phyloP scores from a whole-genome alignment of 2,329 filamentous ascomycete genomes.

The Alternaria arbusti region DNA sequence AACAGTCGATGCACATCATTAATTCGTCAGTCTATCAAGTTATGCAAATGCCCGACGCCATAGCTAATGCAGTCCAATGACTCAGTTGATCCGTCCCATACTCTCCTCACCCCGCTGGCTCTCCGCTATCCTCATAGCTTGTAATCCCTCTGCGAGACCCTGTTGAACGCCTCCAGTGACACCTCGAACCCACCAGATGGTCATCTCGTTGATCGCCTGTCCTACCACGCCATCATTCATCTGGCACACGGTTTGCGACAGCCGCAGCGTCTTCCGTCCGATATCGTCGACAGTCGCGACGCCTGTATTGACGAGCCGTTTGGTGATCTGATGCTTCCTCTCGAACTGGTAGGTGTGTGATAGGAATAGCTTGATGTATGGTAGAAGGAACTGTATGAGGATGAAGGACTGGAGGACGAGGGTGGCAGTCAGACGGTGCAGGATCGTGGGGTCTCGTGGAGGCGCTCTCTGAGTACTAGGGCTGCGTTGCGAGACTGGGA shows the following conservation, averaged over 20 bases:
- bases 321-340: slow-evolving; percentile 68
- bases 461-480: slow-evolving; percentile 6
- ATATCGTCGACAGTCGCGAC: slow-evolving; percentile 61
- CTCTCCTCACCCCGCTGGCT: background rate
- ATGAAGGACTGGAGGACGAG: slow-evolving; percentile 66
- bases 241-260: slow-evolving; percentile 63
- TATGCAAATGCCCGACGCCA: slow-evolving; percentile 2
- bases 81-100: slow-evolving; percentile 10
- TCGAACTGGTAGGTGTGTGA: slow-evolving; percentile 67
- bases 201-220: slow-evolving; percentile 61
- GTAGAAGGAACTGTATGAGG: slow-evolving; percentile 65
- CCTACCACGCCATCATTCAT: slow-evolving; percentile 72
- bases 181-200: slow-evolving; percentile 68
- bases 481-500: slow-evolving; percentile 16
- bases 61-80: background rate
- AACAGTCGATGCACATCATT: background rate
- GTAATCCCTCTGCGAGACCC: slow-evolving; percentile 63
- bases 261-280: slow-evolving; percentile 58
- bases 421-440: slow-evolving; percentile 65
- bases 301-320: slow-evolving; percentile 61
- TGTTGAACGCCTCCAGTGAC: slow-evolving; percentile 72
- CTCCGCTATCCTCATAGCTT: slow-evolving; percentile 47
- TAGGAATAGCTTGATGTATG: slow-evolving; percentile 64
- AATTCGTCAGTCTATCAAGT: background rate
- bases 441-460: slow-evolving; percentile 52